Evolutionary conservation across 2,329 filamentous ascomycete genomes (phyloP), one percentile per base, ranked within the genome.

Genomic region (Thielaviopsis euricoi): DNA sequence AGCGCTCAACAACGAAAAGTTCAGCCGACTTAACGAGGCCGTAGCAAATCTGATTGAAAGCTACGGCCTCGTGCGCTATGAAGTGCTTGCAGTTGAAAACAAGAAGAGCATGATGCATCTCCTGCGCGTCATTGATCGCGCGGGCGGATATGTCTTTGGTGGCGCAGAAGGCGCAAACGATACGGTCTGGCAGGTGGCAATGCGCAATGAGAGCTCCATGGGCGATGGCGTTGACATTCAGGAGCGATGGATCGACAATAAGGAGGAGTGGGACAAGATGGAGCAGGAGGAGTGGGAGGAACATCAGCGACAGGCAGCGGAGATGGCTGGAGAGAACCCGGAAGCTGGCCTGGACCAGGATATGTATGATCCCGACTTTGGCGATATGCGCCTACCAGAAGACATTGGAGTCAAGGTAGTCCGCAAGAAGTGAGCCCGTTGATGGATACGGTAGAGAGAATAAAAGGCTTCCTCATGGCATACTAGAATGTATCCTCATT

Each of bases 41-140:
- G 86, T 98, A 51, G 83, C 91, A 19, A 82, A 87, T 46, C 75
- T 98, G 52, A 86, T 98, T 40, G 87, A 95, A 66, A 87, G 86
- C 65, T 97, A 96, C 68, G 85, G 86, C 0, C 78, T 98, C 3
- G 89, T 98, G 1, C 82, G 83, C 0, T 98, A 95, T 66, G 90
- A 97, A 68, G 94, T 94, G 0, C 74, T 98, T 29, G 90, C 93
- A 0, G 89, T 98, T 1, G 93, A 98, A 71, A 93, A 98, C 67
- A 96, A 95, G 70, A 87, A 86, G 71, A 94, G 87, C 67, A 96
- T 98, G 89, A 94, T 94, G 81, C 84, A 87, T 64, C 75, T 98
- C 3, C 74, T 98, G 55, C 82, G 86, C 52, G 85, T 91, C 0
- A 90, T 98, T 66, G 93, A 98, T 69, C 81, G 93, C 49, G 91